A percentile compares a stretch with the other conserved stretches of the same genome.
Conservation (phyloP, 371 early-diverging fungal genomes). For the Mortierella sp. region DNA sequence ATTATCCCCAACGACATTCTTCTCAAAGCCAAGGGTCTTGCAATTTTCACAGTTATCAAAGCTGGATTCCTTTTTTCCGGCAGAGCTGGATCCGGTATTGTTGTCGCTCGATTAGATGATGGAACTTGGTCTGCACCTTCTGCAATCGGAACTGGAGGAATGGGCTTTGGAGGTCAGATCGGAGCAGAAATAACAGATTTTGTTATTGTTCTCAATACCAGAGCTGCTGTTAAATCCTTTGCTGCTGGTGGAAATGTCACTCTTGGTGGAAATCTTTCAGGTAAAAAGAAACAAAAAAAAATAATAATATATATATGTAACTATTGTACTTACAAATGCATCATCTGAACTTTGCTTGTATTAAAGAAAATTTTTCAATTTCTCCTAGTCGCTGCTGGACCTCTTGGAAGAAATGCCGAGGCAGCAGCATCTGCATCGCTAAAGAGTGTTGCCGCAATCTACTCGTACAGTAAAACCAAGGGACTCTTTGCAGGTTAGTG, state of each 20-base stretch:
- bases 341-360: background rate
- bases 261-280: conserved; percentile 87
- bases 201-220: conserved; percentile 92
- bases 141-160: conserved; percentile 80
- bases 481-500: conserved; percentile 91
- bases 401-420: conserved; percentile 93
- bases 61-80: conserved; percentile 95
- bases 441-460: conserved; percentile 90
- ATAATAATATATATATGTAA: background rate
- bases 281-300: conserved; percentile 5
- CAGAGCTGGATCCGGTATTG: conserved; percentile 90
- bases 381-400: conserved; percentile 89
- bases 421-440: conserved; percentile 84
- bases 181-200: conserved; percentile 96
- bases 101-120: conserved; percentile 76
- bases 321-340: background rate
- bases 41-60: conserved; percentile 92
- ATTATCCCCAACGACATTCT: conserved; percentile 81
- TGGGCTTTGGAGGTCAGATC: conserved; percentile 95
- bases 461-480: conserved; percentile 90
- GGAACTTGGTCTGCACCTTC: conserved; percentile 85
- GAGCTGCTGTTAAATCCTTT: conserved; percentile 91
- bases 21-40: conserved; percentile 88
- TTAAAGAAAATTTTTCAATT: background rate
- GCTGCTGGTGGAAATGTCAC: conserved; percentile 92